Conservation (phyloP, 176 grass and related monocot species). For the Oryza glumipatula region DNA sequence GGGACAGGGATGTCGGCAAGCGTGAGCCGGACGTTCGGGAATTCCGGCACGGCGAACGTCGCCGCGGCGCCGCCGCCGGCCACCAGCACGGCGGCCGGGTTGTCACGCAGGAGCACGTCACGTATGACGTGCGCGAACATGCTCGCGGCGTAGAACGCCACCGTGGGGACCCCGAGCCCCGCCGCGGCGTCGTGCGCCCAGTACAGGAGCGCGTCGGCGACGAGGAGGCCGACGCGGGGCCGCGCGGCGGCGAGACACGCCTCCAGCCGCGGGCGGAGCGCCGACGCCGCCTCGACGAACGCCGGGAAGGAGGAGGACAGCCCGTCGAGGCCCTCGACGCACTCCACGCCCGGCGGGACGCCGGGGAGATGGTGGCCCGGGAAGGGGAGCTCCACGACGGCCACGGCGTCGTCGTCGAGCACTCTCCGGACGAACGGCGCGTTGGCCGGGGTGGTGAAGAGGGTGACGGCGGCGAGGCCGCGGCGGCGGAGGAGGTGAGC, state of each 20-base stretch:
- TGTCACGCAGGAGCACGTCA: not conserved
- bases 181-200: slow-evolving; percentile 26
- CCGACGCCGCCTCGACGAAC: slow-evolving; percentile 26
- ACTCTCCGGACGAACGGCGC: slow-evolving; percentile 22
- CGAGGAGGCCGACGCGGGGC: slow-evolving; percentile 13
- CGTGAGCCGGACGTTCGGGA: slow-evolving; percentile 29
- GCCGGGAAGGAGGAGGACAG: not conserved
- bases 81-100: not conserved
- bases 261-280: slow-evolving; percentile 47
- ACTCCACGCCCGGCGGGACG: not conserved
- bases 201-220: slow-evolving; percentile 32
- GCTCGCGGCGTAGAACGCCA: slow-evolving; percentile 2
- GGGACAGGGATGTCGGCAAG: slow-evolving; percentile 4
- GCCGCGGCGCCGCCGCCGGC: too few relatives aligned
- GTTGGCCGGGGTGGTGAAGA: slow-evolving; percentile 47
- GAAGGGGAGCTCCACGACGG: slow-evolving; percentile 41
- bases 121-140: slow-evolving; percentile 11
- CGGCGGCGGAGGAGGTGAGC: slow-evolving; percentile 28
- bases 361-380: not conserved
- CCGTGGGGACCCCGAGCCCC: not conserved
- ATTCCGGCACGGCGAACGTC: slow-evolving; percentile 37
- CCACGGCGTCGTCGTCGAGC: slow-evolving; percentile 15
- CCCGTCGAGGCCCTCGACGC: slow-evolving; percentile 4
- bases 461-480: slow-evolving; percentile 30
- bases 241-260: slow-evolving; percentile 10